Evolutionary conservation across 306 rosid species (phyloP).

Genomic region (Sechiopsis laciniata): DNA sequence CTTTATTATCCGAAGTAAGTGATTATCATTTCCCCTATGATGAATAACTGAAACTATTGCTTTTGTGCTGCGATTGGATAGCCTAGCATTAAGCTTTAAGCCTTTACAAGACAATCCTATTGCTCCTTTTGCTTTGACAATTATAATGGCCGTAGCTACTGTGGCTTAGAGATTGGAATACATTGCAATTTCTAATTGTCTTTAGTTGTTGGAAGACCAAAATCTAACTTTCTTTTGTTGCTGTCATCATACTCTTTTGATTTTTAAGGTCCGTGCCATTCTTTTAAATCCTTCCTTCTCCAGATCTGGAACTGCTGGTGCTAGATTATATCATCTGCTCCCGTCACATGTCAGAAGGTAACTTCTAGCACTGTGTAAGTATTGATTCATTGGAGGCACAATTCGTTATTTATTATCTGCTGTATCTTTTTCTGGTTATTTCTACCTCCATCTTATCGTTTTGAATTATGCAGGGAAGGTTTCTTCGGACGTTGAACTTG

Average conservation of each 20-base stretch:
- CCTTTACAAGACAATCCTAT: not conserved
- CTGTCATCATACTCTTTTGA: not conserved
- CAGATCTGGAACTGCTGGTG: slow-evolving; percentile 77
- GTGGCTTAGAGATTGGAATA: not conserved
- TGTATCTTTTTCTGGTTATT: slow-evolving; percentile 8
- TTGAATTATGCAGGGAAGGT: slow-evolving; percentile 28
- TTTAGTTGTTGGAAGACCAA: not conserved
- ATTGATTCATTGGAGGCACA: not conserved
- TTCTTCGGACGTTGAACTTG: slow-evolving; percentile 31
- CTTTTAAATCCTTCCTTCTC: slow-evolving; percentile 93
- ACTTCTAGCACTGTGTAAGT: not conserved
- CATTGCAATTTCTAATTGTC: not conserved
- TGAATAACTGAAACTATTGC: not conserved
- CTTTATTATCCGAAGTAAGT: slow-evolving; percentile 60
- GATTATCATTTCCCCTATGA: not conserved
- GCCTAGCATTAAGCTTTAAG: slow-evolving; percentile 2
- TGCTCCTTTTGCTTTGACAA: not conserved
- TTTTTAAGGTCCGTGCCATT: slow-evolving; percentile 56
- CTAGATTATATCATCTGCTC: slow-evolving; percentile 76
- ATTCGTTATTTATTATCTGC: not conserved
- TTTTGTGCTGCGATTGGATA: not conserved
- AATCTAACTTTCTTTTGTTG: not conserved
- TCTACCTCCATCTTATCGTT: not conserved
- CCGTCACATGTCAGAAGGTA: slow-evolving; percentile 76
- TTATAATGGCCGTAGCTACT: not conserved